These are phyloP conservation scores for Saccharum hybrid DNA, from an alignment of 202 grass and related monocot species.

Conservation along the genomic window DNA sequence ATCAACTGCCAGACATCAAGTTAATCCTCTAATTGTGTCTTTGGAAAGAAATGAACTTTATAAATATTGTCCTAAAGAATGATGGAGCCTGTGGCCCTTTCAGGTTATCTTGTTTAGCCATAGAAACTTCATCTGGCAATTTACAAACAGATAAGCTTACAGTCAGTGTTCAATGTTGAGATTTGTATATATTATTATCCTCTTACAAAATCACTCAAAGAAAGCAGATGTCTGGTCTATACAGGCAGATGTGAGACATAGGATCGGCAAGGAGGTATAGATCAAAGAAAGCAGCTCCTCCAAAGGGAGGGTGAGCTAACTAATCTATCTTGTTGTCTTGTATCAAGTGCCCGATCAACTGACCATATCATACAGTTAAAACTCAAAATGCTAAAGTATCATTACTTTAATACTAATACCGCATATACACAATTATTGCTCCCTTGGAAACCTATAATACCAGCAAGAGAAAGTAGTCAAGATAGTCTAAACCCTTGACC, in stretches of 20 bases:
- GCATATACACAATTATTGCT: neutral
- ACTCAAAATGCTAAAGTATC: neutral
- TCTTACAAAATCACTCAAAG: neutral
- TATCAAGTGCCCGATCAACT: neutral
- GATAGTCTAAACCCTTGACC: neutral
- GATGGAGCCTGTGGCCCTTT: neutral
- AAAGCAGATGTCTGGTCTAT: neutral
- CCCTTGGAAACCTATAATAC: neutral
- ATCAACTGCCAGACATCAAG: too few species aligned
- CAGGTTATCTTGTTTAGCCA: neutral
- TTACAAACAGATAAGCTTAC: neutral
- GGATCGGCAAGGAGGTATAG: neutral
- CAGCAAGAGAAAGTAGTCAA: neutral
- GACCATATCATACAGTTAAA: neutral
- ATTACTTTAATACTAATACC: neutral
- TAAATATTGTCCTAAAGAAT: constrained; percentile 11
- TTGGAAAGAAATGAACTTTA: constrained; percentile 2
- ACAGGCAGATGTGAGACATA: neutral
- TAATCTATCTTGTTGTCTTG: neutral
- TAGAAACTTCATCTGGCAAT: constrained; percentile 4
- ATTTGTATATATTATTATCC: constrained; percentile 27
- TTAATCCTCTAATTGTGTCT: neutral
- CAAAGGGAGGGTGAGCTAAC: neutral
- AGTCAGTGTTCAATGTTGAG: constrained; percentile 4
- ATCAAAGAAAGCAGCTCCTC: neutral